Percentiles rank a stretch among this genome's conserved stretches.
Evolutionary conservation across 805 yeast species (phyloP).

Genomic region (Yamadazyma olivae): DNA sequence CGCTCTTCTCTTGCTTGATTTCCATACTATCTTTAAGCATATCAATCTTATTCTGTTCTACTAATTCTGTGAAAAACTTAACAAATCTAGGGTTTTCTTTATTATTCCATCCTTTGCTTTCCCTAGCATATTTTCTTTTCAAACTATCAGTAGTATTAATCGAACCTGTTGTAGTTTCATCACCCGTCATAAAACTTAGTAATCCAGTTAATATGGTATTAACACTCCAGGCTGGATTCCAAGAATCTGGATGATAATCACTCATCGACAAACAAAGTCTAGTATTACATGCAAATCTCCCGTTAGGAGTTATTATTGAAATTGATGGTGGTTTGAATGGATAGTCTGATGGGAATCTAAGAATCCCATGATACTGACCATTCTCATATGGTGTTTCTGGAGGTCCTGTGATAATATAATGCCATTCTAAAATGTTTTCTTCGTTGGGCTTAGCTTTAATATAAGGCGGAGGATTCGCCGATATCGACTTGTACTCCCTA

Average conservation of each 20-base stretch:
- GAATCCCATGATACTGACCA: constrained; percentile 90
- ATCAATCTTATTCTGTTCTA: constrained; percentile 38
- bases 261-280: constrained; percentile 88
- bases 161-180: constrained; percentile 82
- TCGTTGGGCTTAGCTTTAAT: constrained; percentile 86
- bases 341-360: constrained; percentile 77
- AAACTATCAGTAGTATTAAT: constrained; percentile 59
- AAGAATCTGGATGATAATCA: constrained; percentile 89
- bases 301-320: constrained; percentile 85
- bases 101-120: constrained; percentile 60
- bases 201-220: constrained; percentile 84
- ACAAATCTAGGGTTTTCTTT: constrained; percentile 54
- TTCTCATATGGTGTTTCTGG: constrained; percentile 81
- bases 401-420: constrained; percentile 88
- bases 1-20: constrained; percentile 12
- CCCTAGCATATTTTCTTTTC: constrained; percentile 55
- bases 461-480: constrained; percentile 80
- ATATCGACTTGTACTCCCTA: constrained; percentile 77
- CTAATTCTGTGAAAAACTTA: constrained; percentile 68
- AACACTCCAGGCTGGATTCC: constrained; percentile 98
- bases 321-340: constrained; percentile 93
- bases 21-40: constrained; percentile 16
- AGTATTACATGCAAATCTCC: constrained; percentile 77
- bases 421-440: constrained; percentile 88
- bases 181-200: constrained; percentile 87